A percentile compares a stretch with the other conserved stretches of the same genome.
Conservation (phyloP, 495 filamentous ascomycete genomes). For the Neurospora sp. region DNA sequence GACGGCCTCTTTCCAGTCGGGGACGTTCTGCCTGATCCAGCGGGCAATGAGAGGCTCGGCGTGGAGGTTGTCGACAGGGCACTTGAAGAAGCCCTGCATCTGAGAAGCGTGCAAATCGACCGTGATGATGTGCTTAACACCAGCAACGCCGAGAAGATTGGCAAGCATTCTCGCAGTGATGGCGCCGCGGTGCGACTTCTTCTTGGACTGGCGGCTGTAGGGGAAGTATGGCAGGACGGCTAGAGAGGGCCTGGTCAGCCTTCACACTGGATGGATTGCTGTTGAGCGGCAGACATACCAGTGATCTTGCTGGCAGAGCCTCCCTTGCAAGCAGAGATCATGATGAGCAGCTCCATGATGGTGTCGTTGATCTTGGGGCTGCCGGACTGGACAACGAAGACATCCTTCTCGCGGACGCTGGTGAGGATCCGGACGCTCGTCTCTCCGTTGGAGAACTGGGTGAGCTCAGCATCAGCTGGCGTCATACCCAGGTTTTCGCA, state of each 20-base stretch:
- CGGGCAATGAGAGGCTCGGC: slow-evolving; percentile 93
- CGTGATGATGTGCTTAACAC: slow-evolving; percentile 94
- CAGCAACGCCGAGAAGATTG: slow-evolving; percentile 85
- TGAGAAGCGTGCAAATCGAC: slow-evolving; percentile 94
- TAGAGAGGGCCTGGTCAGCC: slow-evolving; percentile 26
- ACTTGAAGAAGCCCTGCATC: slow-evolving; percentile 98
- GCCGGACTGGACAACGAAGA: slow-evolving; percentile 97
- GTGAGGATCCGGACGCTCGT: slow-evolving; percentile 89
- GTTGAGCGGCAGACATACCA: slow-evolving; percentile 45
- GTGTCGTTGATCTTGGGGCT: slow-evolving; percentile 96
- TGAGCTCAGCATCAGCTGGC: slow-evolving; percentile 46
- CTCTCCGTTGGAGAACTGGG: slow-evolving; percentile 68
- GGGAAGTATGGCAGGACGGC: slow-evolving; percentile 98
- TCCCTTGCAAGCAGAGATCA: slow-evolving; percentile 97
- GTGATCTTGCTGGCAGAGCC: slow-evolving; percentile 96
- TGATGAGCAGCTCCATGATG: slow-evolving; percentile 96
- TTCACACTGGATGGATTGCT: neutral
- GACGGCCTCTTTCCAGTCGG: slow-evolving; percentile 80
- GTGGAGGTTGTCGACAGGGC: slow-evolving; percentile 94
- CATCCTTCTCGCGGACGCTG: slow-evolving; percentile 94
- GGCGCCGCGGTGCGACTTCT: slow-evolving; percentile 92
- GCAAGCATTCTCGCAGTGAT: slow-evolving; percentile 96
- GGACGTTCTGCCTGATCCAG: slow-evolving; percentile 85
- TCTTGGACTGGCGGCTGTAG: slow-evolving; percentile 97
- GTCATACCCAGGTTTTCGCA: slow-evolving; percentile 50